Base-by-base conservation (phyloP, 2,329 filamentous ascomycete genomes). In the Tolypocladium paradoxum region DNA sequence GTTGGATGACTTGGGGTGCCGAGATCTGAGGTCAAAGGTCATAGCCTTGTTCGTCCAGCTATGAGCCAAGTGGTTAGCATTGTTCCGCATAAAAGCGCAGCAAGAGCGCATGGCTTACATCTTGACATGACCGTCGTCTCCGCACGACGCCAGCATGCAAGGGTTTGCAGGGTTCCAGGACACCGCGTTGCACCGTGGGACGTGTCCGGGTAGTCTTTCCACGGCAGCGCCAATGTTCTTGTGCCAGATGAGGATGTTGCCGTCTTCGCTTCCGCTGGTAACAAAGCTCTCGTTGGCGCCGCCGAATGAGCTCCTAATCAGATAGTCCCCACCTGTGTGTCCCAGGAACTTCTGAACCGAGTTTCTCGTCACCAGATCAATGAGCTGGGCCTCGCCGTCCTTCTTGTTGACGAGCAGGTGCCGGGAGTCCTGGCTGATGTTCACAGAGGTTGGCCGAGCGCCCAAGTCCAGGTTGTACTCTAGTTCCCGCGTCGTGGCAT, bases 201-300 rank as follows among this genome's bases (percentile, higher is more conserved):
- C 73, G 61, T 97, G 92, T 0, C 84, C 91, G 34, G 83, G 78
- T 3, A 97, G 74, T 48, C 81, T 84, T 63, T 90, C 88, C 6
- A 99, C 82, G 1, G 86, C 76, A 6, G 79, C 76, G 6, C 89
- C 90, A 36, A 87, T 89, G 53, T 84, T 85, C 68, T 90, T 93
- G 67, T 96, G 88, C 90, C 91, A 97, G 56, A 99, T 88, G 65
- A 90, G 86, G 43, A 97, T 79, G 53, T 79, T 77, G 2, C 83
- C 82, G 57, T 83, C 81, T 78, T 96, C 90, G 62, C 90, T 96
- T 12, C 93, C 93, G 62, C 88, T 92, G 31, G 95, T 77, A 11
- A 97, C 86, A 67, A 96, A 96, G 65, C 86, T 91, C 71, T 96
- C 90, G 54, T 88, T 85, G 1, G 92, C 91, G 34, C 93, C 93